phyloP scores from a whole-genome alignment of 371 early-diverging fungal genomes.

The Circinella minor region DNA sequence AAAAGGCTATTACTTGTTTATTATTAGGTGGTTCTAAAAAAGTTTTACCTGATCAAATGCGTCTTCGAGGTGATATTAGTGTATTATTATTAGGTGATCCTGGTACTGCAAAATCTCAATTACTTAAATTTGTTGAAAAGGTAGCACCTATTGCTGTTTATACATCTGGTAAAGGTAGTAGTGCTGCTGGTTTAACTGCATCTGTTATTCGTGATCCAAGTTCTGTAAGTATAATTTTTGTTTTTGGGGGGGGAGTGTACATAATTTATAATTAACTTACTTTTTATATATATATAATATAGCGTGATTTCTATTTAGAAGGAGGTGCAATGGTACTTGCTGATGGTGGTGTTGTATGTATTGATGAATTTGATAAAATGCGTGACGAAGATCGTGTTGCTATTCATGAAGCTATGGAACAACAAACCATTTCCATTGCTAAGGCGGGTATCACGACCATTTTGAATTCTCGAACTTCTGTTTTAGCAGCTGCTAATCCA shows the following conservation, averaged over 20 bases:
- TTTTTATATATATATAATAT: slow-evolving; percentile 2
- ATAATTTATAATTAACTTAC: not conserved
- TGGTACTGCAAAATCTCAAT: slow-evolving; percentile 99
- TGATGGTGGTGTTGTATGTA: slow-evolving; percentile 99
- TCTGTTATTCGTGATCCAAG: slow-evolving; percentile 92
- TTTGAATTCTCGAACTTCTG: slow-evolving; percentile 97
- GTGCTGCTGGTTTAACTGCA: slow-evolving; percentile 99
- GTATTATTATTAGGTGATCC: slow-evolving; percentile 99
- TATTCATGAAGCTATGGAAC: slow-evolving; percentile 99
- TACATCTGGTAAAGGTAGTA: slow-evolving; percentile 98
- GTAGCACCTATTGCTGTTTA: slow-evolving; percentile 97
- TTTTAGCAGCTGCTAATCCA: slow-evolving; percentile 99
- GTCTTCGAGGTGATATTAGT: slow-evolving; percentile 98
- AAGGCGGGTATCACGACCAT: slow-evolving; percentile 99
- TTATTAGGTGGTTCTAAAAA: slow-evolving; percentile 99
- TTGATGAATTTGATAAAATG: slow-evolving; percentile 99
- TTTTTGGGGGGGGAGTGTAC: no score
- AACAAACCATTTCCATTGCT: slow-evolving; percentile 99
- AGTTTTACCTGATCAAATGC: slow-evolving; percentile 95
- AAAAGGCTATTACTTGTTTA: slow-evolving; percentile 96
- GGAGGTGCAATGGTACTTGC: slow-evolving; percentile 99
- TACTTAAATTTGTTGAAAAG: slow-evolving; percentile 99
- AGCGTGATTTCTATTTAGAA: slow-evolving; percentile 98
- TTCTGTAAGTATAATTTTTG: slow-evolving; percentile 62
- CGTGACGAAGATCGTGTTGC: slow-evolving; percentile 99